Percentiles rank a stretch among this genome's conserved stretches.
Evolutionary conservation across 2,329 filamentous ascomycete species (phyloP).

Genomic region (Paracoccidioides brasiliensis): DNA sequence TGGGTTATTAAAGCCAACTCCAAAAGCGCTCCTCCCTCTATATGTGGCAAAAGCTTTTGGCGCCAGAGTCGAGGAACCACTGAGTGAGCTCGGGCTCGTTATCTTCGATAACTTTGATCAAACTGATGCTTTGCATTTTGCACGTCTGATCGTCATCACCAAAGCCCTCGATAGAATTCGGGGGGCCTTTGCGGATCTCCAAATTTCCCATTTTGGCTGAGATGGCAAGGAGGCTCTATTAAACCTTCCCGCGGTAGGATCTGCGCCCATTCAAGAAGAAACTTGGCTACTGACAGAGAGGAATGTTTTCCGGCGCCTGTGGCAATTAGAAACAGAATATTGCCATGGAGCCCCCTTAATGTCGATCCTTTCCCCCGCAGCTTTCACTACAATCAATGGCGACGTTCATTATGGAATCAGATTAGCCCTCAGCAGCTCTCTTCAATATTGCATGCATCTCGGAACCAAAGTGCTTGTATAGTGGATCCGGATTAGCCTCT

Average conservation of each 20-base stretch:
- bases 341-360: background rate
- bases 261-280: background rate
- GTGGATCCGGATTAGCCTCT: background rate
- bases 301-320: background rate
- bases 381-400: background rate
- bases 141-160: background rate
- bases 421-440: background rate
- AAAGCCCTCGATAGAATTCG: background rate
- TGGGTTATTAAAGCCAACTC: background rate
- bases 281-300: background rate
- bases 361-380: background rate
- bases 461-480: background rate
- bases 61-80: background rate
- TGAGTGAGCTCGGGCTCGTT: background rate
- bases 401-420: background rate
- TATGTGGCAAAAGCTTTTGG: background rate
- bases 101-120: background rate
- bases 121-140: background rate
- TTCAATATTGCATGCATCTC: background rate
- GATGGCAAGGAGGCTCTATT: background rate
- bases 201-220: background rate
- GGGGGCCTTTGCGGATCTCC: background rate
- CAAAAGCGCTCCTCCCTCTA: background rate
- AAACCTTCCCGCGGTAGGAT: background rate
- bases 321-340: background rate